Base-by-base conservation (phyloP, 495 filamentous ascomycete species). In the Penicillium silybi region DNA sequence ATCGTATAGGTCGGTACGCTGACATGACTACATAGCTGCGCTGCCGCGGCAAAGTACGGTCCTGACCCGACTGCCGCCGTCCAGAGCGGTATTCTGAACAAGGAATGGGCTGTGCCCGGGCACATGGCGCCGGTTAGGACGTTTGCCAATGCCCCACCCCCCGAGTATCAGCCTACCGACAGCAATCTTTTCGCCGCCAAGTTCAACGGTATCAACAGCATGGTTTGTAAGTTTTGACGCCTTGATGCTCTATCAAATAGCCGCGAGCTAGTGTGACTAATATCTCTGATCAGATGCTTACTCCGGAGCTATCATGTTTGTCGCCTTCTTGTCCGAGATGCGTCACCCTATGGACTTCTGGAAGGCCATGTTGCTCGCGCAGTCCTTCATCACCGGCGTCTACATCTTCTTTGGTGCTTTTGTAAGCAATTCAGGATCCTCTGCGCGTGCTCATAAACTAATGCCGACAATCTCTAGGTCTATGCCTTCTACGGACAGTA, bases 291-390 rank as follows among this genome's bases (percentile, higher is more conserved):
- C 11, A 32, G 29, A 32, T 57, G 50, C 78, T 20, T 82, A 81
- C 35, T 73, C 75, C 4, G 68, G 79, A 56, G 61, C 58, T 35
- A 20, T 61, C 16, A 32, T 85, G 29, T 88, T 85, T 64, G 73
- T 81, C 45, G 82, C 83, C 50, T 85, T 88, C 65, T 65, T 85
- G 55, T 73, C 83, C 17, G 85, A 88, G 65, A 86, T 85, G 80
- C 76, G 81, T 8, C 74, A 76, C 34, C 81, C 81, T 1, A 68
- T 67, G 54, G 82, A 85, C 52, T 85, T 85, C 65, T 80, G 76
- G 75, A 85, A 84, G 63, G 79, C 72, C 6, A 61, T 84, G 47
- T 58, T 80, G 40, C 55, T 68, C 35, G 81, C 79, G 11, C 71
- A 82, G 57, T 63, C 64, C 34, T 80, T 81, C 60, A 82, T 82